Base-by-base conservation (phyloP, 2,329 filamentous ascomycete species). In the Bertia moriformis region DNA sequence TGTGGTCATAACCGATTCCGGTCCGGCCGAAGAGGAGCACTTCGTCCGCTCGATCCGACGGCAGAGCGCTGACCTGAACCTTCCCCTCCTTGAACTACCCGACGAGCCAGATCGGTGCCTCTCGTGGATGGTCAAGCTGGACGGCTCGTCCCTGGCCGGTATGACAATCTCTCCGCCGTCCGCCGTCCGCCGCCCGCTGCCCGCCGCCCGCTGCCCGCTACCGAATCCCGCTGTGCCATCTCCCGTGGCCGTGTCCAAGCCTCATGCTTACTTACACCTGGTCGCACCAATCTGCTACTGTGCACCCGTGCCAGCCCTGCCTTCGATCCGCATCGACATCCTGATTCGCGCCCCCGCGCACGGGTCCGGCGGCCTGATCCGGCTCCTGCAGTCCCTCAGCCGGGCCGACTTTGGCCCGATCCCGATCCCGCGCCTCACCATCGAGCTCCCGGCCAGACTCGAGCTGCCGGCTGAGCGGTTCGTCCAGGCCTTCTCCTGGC, bases 281-380 rank as follows among this genome's bases (percentile, higher is more conserved):
- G 47, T 39, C 14, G n/a, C 42, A 36, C 48, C 54, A 44, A 51
- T 45, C 37, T 20, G 42, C 14, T 3, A n/a, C 3, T 18, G 15
- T 12, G 18, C 14, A 3, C 43, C 45, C 37, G 18, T 32, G 37
- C 18, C 51, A 79, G 81, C 72, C 22, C 95, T 88, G 88, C 78
- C 89, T 53, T 71, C 75, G 37, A 66, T 84, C 4, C 74, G 69
- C 27, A 67, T 96, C 44, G 86, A 96, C 46, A 83, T 98, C 39
- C 57, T 95, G 12, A 73, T 96, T 5, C 84, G 93, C 42, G 85
- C 83, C 1, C 71, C 77, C 4, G 61, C 75, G 3, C 67, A 69
- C 5, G 78, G 81, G 15, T 79, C 83, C 2, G 87, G 84, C 10
- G 82, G 79, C 38, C 55, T 95, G 19, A 72, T 85, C 38, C 71